Percentiles rank a stretch among this genome's conserved stretches.
phyloP scores from a whole-genome alignment of 129 eudicot genomes.

The Helichrysum umbraculigerum region DNA sequence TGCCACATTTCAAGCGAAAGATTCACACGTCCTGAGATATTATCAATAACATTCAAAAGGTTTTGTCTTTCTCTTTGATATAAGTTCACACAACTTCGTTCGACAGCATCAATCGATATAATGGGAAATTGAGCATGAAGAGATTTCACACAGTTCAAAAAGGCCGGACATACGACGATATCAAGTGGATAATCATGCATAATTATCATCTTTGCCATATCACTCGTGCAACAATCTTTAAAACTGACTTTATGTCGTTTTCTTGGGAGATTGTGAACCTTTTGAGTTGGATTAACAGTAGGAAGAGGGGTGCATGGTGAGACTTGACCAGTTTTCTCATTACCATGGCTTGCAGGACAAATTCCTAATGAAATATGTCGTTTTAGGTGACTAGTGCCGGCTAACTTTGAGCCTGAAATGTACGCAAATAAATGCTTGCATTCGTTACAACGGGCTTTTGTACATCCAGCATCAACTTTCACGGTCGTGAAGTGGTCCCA shows the following conservation, averaged over 20 bases:
- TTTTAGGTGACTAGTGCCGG: constrained; percentile 94
- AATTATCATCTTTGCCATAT: constrained; percentile 77
- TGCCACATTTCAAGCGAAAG: constrained; percentile 69
- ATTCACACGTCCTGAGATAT: constrained; percentile 58
- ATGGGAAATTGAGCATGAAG: constrained; percentile 58
- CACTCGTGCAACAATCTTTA: constrained; percentile 47
- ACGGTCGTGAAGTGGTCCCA: constrained; percentile 87
- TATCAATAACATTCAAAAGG: constrained; percentile 47
- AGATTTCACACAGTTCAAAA: constrained; percentile 43
- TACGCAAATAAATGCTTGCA: constrained; percentile 80
- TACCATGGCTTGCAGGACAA: constrained; percentile 59
- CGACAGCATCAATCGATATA: constrained; percentile 38
- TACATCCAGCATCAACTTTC: constrained; percentile 44
- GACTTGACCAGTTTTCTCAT: constrained; percentile 32
- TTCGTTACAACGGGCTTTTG: constrained; percentile 72
- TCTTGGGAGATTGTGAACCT: constrained; percentile 42
- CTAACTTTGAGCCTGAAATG: constrained; percentile 55
- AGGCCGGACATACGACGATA: constrained; percentile 67
- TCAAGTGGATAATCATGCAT: constrained; percentile 73
- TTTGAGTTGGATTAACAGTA: constrained; percentile 21
- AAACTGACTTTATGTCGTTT: constrained; percentile 45
- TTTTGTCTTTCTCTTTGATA: constrained; percentile 47
- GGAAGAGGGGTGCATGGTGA: constrained; percentile 28
- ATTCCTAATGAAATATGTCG: constrained; percentile 71
- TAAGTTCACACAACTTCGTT: constrained; percentile 51